Percentiles rank a stretch among this genome's conserved stretches.
These are phyloP conservation scores for Pseudomassariella vexata DNA, from an alignment of 2,329 filamentous ascomycete genomes.

Conservation along the genomic window DNA sequence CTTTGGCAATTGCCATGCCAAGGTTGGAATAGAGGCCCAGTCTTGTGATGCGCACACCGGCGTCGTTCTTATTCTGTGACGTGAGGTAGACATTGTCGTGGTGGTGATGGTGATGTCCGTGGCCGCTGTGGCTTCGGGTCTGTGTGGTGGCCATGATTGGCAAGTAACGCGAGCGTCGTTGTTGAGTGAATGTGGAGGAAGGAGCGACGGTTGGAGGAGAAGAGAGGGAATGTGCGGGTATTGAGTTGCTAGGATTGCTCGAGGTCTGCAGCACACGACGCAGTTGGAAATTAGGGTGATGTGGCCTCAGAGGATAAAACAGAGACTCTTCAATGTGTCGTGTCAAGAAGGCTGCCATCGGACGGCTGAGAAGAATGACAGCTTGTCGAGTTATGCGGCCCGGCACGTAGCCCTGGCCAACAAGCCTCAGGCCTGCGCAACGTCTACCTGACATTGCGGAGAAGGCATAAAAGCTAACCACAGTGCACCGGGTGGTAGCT, in stretches of 20 bases:
- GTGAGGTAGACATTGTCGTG: constrained; percentile 82
- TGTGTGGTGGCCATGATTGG: constrained; percentile 34
- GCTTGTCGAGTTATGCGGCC: constrained; percentile 7
- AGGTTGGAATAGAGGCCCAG: constrained; percentile 87
- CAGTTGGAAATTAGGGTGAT: constrained; percentile 5
- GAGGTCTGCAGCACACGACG: constrained; percentile 8
- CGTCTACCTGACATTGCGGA: constrained; percentile 7
- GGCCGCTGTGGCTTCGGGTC: constrained; percentile 43
- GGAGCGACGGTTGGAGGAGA: constrained; percentile 6
- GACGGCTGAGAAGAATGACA: no score
- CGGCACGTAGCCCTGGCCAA: constrained; percentile 7
- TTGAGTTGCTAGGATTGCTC: no score
- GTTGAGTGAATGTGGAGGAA: constrained; percentile 8
- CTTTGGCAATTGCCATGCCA: constrained; percentile 90
- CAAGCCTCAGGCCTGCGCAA: constrained; percentile 6
- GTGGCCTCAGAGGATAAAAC: constrained; percentile 9
- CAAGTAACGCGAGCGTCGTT: constrained; percentile 10
- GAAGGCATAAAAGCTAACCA: constrained; percentile 3
- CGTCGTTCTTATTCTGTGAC: constrained; percentile 81
- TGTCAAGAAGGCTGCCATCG: no score
- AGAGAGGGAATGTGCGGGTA: constrained; percentile 8
- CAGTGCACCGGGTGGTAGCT: no score
- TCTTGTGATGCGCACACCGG: constrained; percentile 87
- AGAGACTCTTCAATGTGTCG: no score
- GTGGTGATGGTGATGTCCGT: constrained; percentile 68